phyloP scores from a whole-genome alignment of 495 filamentous ascomycete species.

The Lepidopterella palustris region DNA sequence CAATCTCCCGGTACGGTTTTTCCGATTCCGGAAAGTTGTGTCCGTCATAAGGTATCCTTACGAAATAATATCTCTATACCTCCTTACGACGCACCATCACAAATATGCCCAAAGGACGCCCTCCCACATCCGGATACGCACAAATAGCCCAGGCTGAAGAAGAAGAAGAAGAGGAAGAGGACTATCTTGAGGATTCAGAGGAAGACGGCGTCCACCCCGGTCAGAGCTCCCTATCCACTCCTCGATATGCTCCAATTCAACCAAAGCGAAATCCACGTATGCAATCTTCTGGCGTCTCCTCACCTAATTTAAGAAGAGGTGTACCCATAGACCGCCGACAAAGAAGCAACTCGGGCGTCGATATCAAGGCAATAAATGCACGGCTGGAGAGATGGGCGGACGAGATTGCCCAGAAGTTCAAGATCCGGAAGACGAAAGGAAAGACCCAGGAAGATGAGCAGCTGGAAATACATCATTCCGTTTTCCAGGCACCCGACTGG shows the following conservation, averaged over 20 bases:
- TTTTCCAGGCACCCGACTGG: slow-evolving; percentile 87
- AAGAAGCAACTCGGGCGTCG: slow-evolving; percentile 80
- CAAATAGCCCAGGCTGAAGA: slow-evolving; percentile 87
- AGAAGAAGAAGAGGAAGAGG: slow-evolving; percentile 45
- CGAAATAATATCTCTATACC: background rate
- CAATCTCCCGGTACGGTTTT: background rate
- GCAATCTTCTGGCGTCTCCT: slow-evolving; percentile 39
- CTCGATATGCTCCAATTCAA: slow-evolving; percentile 63
- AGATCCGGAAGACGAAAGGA: slow-evolving; percentile 70
- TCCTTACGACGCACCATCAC: background rate
- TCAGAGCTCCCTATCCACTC: slow-evolving; percentile 53
- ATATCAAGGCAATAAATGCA: slow-evolving; percentile 98
- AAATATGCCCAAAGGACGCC: slow-evolving; percentile 48
- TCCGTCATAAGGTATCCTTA: background rate
- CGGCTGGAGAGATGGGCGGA: slow-evolving; percentile 94
- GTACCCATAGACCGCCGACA: slow-evolving; percentile 45
- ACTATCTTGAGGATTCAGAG: slow-evolving; percentile 63
- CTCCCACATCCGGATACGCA: slow-evolving; percentile 83
- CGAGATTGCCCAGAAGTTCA: slow-evolving; percentile 96
- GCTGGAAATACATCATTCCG: slow-evolving; percentile 93
- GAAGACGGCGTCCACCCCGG: slow-evolving; percentile 39
- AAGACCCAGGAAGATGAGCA: slow-evolving; percentile 72
- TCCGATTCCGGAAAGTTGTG: background rate
- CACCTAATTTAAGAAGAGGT: slow-evolving; percentile 43
- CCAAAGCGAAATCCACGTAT: slow-evolving; percentile 57